Percentiles rank a stretch among this genome's conserved stretches.
phyloP scores from a whole-genome alignment of 345 rosid genomes.

The Eucalyptus sp. region DNA sequence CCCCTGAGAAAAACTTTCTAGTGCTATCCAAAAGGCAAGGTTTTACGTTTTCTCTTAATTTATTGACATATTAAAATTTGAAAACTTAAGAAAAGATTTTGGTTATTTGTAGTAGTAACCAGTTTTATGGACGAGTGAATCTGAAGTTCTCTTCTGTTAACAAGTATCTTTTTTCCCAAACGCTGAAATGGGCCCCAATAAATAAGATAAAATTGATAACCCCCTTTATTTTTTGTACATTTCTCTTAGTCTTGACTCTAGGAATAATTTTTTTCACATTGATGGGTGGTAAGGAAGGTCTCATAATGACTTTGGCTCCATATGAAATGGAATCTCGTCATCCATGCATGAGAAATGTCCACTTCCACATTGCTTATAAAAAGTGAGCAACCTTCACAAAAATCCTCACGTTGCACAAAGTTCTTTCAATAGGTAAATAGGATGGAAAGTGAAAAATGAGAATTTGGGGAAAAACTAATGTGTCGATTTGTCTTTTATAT shows the following conservation, averaged over 20 bases:
- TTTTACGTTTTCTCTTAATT: not conserved
- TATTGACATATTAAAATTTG: not conserved
- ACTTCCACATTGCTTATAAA: not conserved
- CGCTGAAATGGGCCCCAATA: not conserved
- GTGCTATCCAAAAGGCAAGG: not conserved
- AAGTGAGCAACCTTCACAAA: not conserved
- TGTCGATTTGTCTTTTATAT: not conserved
- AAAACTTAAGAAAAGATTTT: not conserved
- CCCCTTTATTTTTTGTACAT: not conserved
- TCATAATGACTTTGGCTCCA: not conserved
- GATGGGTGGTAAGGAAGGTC: not conserved
- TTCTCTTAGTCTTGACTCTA: not conserved
- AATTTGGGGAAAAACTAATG: not conserved
- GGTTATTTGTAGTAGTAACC: not conserved
- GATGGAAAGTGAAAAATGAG: not conserved
- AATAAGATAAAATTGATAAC: not conserved
- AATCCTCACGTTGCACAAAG: not conserved
- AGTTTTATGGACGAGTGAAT: not conserved
- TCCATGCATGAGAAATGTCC: not conserved
- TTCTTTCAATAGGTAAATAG: not conserved
- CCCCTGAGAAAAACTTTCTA: not conserved
- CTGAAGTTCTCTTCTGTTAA: no score
- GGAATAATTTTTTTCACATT: not conserved
- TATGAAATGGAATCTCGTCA: not conserved
- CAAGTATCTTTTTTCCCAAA: not conserved